phyloP scores from a whole-genome alignment of 1,139 yeast species.

The Nakaseomyces glabratus region DNA sequence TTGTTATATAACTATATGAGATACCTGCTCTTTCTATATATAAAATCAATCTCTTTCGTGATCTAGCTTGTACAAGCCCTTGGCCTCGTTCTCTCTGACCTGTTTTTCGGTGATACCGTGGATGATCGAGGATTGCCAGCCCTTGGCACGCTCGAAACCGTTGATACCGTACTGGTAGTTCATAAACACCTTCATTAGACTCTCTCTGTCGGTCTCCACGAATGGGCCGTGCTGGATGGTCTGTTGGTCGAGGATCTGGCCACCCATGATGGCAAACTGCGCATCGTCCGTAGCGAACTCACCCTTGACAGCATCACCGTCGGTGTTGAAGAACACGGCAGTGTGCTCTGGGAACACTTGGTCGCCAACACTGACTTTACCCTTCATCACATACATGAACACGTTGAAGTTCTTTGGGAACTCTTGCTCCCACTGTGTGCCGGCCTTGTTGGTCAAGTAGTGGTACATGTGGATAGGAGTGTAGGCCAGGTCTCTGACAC shows the following conservation, averaged over 20 bases:
- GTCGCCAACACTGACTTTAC: conserved; percentile 46
- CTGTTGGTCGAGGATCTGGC: conserved; percentile 65
- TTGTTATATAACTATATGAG: too few species aligned
- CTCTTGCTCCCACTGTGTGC: conserved; percentile 55
- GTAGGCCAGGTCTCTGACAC: conserved; percentile 68
- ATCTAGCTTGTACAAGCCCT: conserved; percentile 4
- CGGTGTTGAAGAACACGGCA: conserved; percentile 55
- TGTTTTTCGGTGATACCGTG: conserved; percentile 38
- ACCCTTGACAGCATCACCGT: conserved; percentile 52
- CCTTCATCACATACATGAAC: conserved; percentile 62
- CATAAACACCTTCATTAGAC: conserved; percentile 56
- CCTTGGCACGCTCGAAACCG: conserved; percentile 63
- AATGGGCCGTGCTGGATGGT: conserved; percentile 80
- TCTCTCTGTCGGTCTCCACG: conserved; percentile 48
- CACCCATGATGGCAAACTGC: conserved; percentile 63
- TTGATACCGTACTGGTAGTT: conserved; percentile 62
- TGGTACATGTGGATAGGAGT: conserved; percentile 78
- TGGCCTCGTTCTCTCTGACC: conserved; percentile 7
- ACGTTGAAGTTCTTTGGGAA: conserved; percentile 59
- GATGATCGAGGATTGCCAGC: conserved; percentile 63
- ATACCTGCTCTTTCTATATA: too few species aligned
- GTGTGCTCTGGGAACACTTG: conserved; percentile 40
- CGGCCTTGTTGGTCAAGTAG: conserved; percentile 50
- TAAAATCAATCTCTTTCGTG: conserved; percentile 1
- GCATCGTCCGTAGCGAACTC: conserved; percentile 34